Percentiles rank a stretch among this genome's conserved stretches.
Evolutionary conservation across 2,329 filamentous ascomycete species (phyloP).

Genomic region (Trichoderma hamatum): DNA sequence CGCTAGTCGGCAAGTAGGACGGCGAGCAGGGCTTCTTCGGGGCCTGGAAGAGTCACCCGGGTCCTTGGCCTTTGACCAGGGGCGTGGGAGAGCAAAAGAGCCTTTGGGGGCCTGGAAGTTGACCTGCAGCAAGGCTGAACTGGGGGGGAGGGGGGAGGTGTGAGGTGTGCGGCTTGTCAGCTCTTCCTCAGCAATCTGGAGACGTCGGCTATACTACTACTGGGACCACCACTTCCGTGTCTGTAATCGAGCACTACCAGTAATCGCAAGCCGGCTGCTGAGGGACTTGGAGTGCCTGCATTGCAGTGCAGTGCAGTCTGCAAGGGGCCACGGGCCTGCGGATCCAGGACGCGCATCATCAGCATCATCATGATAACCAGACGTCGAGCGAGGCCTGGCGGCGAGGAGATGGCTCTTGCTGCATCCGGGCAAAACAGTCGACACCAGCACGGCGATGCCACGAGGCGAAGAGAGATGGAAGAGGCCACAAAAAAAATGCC

Average conservation of each 20-base stretch:
- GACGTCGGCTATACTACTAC: background rate
- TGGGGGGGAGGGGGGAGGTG: constrained; percentile 12
- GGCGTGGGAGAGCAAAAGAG: constrained; percentile 21
- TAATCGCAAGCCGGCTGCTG: background rate
- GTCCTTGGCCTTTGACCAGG: constrained; percentile 26
- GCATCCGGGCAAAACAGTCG: constrained; percentile 25
- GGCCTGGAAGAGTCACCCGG: constrained; percentile 24
- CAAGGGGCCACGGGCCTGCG: constrained; percentile 17
- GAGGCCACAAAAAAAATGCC: background rate
- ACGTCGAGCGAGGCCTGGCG: background rate
- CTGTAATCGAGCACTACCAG: background rate
- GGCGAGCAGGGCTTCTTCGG: constrained; percentile 14
- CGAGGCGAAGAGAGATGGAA: background rate
- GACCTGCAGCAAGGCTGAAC: constrained; percentile 30
- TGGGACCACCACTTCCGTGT: background rate
- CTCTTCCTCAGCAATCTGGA: constrained; percentile 12
- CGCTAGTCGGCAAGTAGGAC: constrained; percentile 1
- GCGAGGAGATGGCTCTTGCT: constrained; percentile 11
- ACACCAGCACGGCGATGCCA: background rate
- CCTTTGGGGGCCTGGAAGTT: constrained; percentile 27
- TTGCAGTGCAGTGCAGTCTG: constrained; percentile 5
- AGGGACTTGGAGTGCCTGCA: background rate
- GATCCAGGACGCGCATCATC: constrained; percentile 8
- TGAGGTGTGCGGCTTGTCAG: constrained; percentile 24
- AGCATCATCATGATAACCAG: constrained; percentile 14